Base-by-base conservation (phyloP, 768 basidiomycete species). In the Termitomyces heimii region DNA sequence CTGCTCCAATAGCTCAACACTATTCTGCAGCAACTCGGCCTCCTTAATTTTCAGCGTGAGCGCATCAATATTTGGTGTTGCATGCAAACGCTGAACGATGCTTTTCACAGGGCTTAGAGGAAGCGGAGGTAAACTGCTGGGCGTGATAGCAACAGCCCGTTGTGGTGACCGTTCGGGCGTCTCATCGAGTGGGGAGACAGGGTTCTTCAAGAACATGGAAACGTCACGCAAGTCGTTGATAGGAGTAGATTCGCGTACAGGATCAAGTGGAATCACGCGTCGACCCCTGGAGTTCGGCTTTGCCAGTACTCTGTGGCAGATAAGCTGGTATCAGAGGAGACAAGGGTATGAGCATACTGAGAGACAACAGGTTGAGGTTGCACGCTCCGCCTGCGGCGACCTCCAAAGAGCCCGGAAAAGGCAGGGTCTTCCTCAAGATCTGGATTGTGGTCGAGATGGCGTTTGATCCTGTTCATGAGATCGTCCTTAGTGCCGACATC, bases 401-500 rank as follows among this genome's bases (percentile, higher is more conserved):
- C 68, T 60, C 75, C 58, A 48, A 55, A 85, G 18, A 89, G 72
- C 20, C 87, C 85, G 5, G 78, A 58, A 63, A 87, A 89, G 1
- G 56, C 64, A 18, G 83, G 79, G 50, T 85, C 73, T 29, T 84
- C 82, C 62, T 84, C 83, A 26, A 88, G 64, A 34, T 73, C 62
- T 50, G 82, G 81, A 64, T 88, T 75, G 37, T 66, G 61, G 48
- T 86, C 85, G 18, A 89, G 78, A 60, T 87, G 77, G 56, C 72
- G 79, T 63, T 82, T 85, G 60, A 89, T 86, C 57, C 86, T 75
- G n/a, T 65, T 66, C 54, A 81, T 78, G 12, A 88, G 59, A 3
- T 86, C 84, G 31, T 88, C 85, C 59, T 81, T 85, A 2, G 83
- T 88, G 39, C 86, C 86, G 35, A 70, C 56, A 53, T 81, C 79